A percentile compares a stretch with the other conserved stretches of the same genome.
These are phyloP conservation scores for Ogataea siamensis DNA, from an alignment of 805 yeast genomes.

Conservation along the genomic window DNA sequence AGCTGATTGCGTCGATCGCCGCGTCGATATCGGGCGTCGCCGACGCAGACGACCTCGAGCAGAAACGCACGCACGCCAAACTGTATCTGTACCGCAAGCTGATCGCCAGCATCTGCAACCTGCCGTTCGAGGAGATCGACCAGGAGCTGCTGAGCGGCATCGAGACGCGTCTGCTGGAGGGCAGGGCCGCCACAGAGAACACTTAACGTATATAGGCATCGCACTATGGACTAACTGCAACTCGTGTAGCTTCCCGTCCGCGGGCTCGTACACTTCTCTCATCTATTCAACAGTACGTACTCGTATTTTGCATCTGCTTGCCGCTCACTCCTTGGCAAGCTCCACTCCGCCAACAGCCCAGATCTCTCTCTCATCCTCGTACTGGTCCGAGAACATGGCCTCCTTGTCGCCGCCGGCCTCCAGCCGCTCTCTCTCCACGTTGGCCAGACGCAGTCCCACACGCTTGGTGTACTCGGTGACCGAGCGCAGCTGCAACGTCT, in stretches of 20 bases:
- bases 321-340: slow-evolving; percentile 27
- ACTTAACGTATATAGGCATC: neutral
- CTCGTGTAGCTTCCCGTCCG: too few relatives aligned
- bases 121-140: slow-evolving; percentile 75
- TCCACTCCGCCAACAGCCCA: slow-evolving; percentile 85
- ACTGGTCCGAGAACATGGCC: slow-evolving; percentile 76
- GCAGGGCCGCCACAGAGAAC: slow-evolving; percentile 3
- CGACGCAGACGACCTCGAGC: slow-evolving; percentile 16
- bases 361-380: slow-evolving; percentile 82
- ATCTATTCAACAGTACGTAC: too few relatives aligned
- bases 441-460: slow-evolving; percentile 84
- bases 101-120: slow-evolving; percentile 73
- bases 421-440: slow-evolving; percentile 82
- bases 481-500: slow-evolving; percentile 60
- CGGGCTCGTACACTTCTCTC: too few relatives aligned
- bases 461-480: slow-evolving; percentile 86
- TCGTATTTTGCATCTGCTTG: too few relatives aligned
- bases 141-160: slow-evolving; percentile 79
- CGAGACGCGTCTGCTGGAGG: slow-evolving; percentile 39
- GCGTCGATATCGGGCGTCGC: slow-evolving; percentile 22
- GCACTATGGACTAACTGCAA: too few relatives aligned
- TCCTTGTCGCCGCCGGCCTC: slow-evolving; percentile 90
- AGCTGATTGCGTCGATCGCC: slow-evolving; percentile 31
- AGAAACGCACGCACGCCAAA: slow-evolving; percentile 39
- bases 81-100: slow-evolving; percentile 58